phyloP scores from a whole-genome alignment of 352 stramenopile species.

The Blastocystis hominis region DNA sequence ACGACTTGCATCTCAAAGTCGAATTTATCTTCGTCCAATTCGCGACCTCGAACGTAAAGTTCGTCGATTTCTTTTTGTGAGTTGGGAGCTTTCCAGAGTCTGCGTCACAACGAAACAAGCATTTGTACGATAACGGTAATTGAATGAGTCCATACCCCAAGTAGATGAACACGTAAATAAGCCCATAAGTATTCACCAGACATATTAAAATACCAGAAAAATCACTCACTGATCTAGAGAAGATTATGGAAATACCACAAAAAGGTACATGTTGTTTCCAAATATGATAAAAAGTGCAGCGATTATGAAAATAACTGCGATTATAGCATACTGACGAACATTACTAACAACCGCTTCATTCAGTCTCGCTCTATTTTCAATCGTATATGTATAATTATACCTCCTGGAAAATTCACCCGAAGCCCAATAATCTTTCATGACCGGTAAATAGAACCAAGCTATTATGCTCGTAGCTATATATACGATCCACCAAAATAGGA shows the following conservation, averaged over 20 bases:
- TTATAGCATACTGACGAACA: not conserved
- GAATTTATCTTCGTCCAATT: not conserved
- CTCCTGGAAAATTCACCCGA: not conserved
- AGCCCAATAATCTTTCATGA: constrained; percentile 9
- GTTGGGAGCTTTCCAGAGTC: not conserved
- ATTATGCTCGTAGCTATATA: not conserved
- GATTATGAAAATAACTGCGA: not conserved
- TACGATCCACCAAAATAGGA: not conserved
- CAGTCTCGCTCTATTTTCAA: not conserved
- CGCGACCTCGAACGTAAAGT: not conserved
- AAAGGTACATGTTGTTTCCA: not conserved
- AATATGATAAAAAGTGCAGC: not conserved
- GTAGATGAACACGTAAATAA: not conserved
- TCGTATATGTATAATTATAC: not conserved
- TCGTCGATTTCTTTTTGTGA: not conserved
- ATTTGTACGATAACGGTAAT: not conserved
- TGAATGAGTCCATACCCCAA: not conserved
- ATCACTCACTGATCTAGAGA: not conserved
- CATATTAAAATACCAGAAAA: not conserved
- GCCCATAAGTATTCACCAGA: not conserved
- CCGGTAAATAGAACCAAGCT: not conserved
- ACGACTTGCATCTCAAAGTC: constrained; percentile 15
- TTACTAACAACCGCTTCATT: not conserved
- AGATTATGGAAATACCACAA: not conserved
- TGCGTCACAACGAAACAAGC: not conserved